phyloP scores from a whole-genome alignment of 495 filamentous ascomycete genomes.

The Collariella sp. region DNA sequence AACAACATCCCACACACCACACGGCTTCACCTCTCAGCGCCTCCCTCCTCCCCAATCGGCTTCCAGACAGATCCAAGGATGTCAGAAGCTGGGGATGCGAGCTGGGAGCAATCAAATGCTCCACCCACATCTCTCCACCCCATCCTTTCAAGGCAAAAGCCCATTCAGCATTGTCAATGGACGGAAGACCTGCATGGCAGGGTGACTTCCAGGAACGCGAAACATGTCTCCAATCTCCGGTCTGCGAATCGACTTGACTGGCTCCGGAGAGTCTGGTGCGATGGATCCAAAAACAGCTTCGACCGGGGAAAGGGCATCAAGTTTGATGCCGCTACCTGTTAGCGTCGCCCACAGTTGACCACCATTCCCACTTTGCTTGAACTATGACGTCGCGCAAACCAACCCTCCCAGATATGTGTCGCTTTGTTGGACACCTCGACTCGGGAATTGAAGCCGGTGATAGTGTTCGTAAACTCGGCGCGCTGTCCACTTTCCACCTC shows the following conservation, averaged over 20 bases:
- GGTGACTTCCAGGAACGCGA: background rate
- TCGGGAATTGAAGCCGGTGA: too few relatives aligned
- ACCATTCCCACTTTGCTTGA: background rate
- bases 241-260: background rate
- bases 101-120: conserved; percentile 1
- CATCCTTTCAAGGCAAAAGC: background rate
- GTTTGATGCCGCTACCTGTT: background rate
- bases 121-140: background rate
- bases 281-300: conserved; percentile 1
- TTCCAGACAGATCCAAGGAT: too few relatives aligned
- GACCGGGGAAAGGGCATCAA: background rate
- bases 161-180: conserved; percentile 5
- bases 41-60: too few relatives aligned
- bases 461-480: too few relatives aligned
- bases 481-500: too few relatives aligned
- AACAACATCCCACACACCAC: background rate
- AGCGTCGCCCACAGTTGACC: background rate
- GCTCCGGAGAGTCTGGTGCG: too few relatives aligned
- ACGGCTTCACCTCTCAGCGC: too few relatives aligned
- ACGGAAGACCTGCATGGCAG: background rate
- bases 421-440: too few relatives aligned
- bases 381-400: conserved; percentile 1
- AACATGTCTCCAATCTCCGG: background rate
- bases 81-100: background rate
- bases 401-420: background rate